Conservation (phyloP, 225 moss, liverwort and hornwort species). For the Anthoceros angustus region DNA sequence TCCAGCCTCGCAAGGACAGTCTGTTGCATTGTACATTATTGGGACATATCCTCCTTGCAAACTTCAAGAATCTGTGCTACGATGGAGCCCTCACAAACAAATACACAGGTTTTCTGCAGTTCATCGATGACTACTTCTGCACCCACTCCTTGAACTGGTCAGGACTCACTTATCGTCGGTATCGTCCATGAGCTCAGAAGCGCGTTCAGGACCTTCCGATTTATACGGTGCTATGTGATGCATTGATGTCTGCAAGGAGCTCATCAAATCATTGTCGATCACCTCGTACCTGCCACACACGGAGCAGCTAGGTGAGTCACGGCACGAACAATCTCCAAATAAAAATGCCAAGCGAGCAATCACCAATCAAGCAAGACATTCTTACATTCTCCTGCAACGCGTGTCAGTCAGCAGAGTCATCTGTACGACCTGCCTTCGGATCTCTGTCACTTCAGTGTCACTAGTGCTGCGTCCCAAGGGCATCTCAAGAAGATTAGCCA, state of each 20-base stretch:
- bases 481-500: conserved; percentile 80
- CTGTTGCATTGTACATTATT: no score
- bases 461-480: conserved; percentile 55
- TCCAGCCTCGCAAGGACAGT: no score
- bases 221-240: conserved; percentile 98
- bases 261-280: conserved; percentile 86
- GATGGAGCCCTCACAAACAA: no score
- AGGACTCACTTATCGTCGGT: conserved; percentile 35
- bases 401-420: conserved; percentile 83
- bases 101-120: no score
- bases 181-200: conserved; percentile 66
- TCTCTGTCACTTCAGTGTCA: conserved; percentile 57
- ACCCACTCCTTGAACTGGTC: no score
- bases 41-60: no score
- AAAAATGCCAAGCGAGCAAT: neutral
- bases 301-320: conserved; percentile 3
- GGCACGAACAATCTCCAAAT: neutral
- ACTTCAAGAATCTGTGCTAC: no score
- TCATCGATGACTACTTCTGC: no score
- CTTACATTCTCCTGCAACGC: conserved; percentile 90
- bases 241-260: conserved; percentile 82
- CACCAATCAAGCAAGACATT: neutral
- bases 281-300: conserved; percentile 69
- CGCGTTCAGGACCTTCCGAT: conserved; percentile 80
- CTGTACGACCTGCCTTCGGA: conserved; percentile 90